Conservation (phyloP, 108 stramenopile genomes). For the Bacterosira constricta region DNA sequence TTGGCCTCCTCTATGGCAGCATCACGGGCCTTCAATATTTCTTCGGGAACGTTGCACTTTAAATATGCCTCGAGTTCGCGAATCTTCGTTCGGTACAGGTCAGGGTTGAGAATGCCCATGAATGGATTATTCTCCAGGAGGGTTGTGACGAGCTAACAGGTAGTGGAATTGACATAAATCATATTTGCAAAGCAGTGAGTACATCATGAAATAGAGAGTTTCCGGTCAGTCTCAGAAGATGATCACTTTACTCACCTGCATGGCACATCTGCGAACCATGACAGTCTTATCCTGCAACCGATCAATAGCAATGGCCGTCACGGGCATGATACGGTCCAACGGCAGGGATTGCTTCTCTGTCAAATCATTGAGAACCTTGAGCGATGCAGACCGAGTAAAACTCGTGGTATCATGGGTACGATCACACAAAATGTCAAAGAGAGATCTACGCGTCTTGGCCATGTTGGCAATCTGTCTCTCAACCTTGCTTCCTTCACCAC, state of each 20-base stretch:
- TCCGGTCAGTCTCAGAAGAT: no score
- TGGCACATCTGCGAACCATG: slow-evolving; percentile 89
- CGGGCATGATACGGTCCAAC: slow-evolving; percentile 66
- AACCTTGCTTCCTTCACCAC: slow-evolving; percentile 6
- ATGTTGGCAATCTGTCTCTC: slow-evolving; percentile 33
- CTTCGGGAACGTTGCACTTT: slow-evolving; percentile 66
- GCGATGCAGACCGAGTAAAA: slow-evolving; percentile 81
- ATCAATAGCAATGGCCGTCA: slow-evolving; percentile 84
- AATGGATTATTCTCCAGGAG: slow-evolving; percentile 95
- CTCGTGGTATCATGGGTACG: slow-evolving; percentile 83
- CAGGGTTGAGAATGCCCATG: slow-evolving; percentile 88
- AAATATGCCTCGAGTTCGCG: slow-evolving; percentile 66
- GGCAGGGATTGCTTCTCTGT: slow-evolving; percentile 76
- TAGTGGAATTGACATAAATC: neutral
- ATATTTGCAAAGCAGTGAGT: no score
- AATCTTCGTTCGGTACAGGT: slow-evolving; percentile 76
- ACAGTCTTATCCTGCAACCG: slow-evolving; percentile 94
- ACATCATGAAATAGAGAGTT: no score
- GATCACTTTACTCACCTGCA: slow-evolving; percentile 75
- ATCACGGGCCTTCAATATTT: slow-evolving; percentile 69
- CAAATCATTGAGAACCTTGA: slow-evolving; percentile 81
- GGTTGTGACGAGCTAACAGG: slow-evolving; percentile 66
- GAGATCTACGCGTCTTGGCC: slow-evolving; percentile 61
- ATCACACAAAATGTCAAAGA: slow-evolving; percentile 85
- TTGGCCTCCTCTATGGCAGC: slow-evolving; percentile 58